Base-by-base conservation (phyloP, 331 rosid species). In the Arachis monticola region DNA sequence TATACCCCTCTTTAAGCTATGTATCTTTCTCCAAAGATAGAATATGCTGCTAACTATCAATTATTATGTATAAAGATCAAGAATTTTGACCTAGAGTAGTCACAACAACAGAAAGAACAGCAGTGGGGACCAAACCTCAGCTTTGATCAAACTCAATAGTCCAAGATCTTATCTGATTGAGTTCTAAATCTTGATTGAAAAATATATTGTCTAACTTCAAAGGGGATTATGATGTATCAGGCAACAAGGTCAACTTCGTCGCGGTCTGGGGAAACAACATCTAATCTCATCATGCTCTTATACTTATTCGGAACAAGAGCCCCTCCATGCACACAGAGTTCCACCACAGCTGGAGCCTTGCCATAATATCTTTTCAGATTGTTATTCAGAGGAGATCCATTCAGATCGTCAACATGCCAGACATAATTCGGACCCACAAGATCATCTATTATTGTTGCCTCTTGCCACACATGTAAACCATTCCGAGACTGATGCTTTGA, bases 391-490 rank as follows among this genome's bases (percentile, higher is more conserved):
- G 91, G 81, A 82, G 90, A 78, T 32, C 80, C 83, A 41, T 85
- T 73, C 67, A 80, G 13, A 78, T 92, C 93, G 64, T 71, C 89
- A 40, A 87, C 88, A 70, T 93, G 97, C 98, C 97, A 93, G 12
- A 93, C 96, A 76, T 86, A 86, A 79, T 91, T 91, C 0, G 92
- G 91, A 80, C 82, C 82, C 41, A 91, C 87, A 40, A 91, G 73
- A 76, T 91, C 96, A 9, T 91, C 89, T 48, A 91, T 67, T 40
- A 81, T 89, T 11, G 97, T n/a, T n/a, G n/a, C 97, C 78, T 93
- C 93, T 76, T 93, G 96, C 98, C 98, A 93, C 65, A 97, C 97
- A 70, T 93, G 98, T 78, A 93, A 80, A 55, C 98, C 98, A 38
- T 90, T 80, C 8, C 97, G 93, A 57, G 93, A 88, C 75, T 90